Base-by-base conservation (phyloP, 768 basidiomycete genomes). In the Trametes punicea region DNA sequence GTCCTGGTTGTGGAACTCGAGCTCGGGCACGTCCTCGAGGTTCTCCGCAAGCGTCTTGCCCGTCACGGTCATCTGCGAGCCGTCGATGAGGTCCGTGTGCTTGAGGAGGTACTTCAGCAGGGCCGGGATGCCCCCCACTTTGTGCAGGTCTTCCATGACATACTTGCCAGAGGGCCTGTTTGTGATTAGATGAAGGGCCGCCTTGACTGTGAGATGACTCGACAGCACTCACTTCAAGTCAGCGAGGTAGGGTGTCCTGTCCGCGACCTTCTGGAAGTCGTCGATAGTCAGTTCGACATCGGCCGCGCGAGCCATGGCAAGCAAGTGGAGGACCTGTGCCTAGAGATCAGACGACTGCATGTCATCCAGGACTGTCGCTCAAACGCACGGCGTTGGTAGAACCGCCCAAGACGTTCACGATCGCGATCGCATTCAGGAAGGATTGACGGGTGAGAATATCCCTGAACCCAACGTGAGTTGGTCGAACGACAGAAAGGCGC, bases 31-130 rank as follows among this genome's bases (percentile, higher is more conserved):
- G 65, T 91, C 89, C 62, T 75, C 84, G 30, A 94, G 77, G 70
- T 97, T 96, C 71, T 94, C 84, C 13, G 89, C 88, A 36, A 97
- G 75, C 2, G 93, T 94, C 73, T 85, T 91, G 49, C 94, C 94
- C 11, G 93, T 97, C 38, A 96, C 89, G 31, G 94, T 98, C 70
- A 93, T 73, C 64, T 89, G 87, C 57, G 76, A 81, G 34, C 90
- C 90, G 67, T 93, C 88, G 59, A 93, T 87, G 56, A 93, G 74
- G 67, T 87, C 76, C 10, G 87, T 88, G 67, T 88, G 74, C 62
- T 88, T 86, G 45, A 92, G 73, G 38, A 93, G 78, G 68, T 92
- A 93, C 71, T 93, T 93, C 56, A 93, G 70, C 48, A 93, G 78
- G 1, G 88, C 88, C 0, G 92, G 93, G 50, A 93, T 81, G 55